Conservation (phyloP, 352 stramenopile genomes). For the Pythium utonaiense region DNA sequence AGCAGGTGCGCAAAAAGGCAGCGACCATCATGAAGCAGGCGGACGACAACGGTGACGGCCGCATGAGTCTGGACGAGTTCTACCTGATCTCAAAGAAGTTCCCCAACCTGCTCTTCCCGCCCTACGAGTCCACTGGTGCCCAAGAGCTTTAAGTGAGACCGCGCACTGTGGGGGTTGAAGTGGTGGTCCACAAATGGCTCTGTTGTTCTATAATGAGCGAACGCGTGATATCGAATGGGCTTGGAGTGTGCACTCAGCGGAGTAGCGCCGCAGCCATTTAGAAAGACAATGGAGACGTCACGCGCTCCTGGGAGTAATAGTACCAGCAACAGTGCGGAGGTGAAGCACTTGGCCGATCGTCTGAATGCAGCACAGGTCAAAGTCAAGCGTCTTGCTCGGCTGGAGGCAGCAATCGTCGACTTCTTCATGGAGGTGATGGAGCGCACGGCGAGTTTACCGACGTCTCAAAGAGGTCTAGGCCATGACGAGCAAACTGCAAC, state of each 20-base stretch:
- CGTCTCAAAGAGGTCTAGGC: background rate
- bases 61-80: constrained; percentile 85
- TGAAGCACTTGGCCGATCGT: constrained; percentile 59
- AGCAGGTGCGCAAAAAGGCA: constrained; percentile 82
- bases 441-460: constrained; percentile 21
- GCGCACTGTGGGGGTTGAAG: no score
- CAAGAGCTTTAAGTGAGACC: background rate
- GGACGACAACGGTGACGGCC: constrained; percentile 73
- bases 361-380: constrained; percentile 66
- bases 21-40: constrained; percentile 82
- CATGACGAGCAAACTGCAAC: background rate
- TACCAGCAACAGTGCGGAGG: constrained; percentile 17
- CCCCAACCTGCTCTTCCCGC: constrained; percentile 87
- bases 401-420: constrained; percentile 65
- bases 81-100: constrained; percentile 87
- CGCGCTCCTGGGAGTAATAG: background rate
- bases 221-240: background rate
- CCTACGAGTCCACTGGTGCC: constrained; percentile 31
- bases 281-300: constrained; percentile 1
- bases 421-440: constrained; percentile 74
- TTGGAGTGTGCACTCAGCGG: no score
- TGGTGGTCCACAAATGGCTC: constrained; percentile 1
- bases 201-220: background rate
- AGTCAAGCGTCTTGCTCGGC: constrained; percentile 50
- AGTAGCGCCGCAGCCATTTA: background rate